A percentile compares a stretch with the other conserved stretches of the same genome.
Evolutionary conservation across 148 eudicot genomes (phyloP).

Genomic region (Silene latifolia): DNA sequence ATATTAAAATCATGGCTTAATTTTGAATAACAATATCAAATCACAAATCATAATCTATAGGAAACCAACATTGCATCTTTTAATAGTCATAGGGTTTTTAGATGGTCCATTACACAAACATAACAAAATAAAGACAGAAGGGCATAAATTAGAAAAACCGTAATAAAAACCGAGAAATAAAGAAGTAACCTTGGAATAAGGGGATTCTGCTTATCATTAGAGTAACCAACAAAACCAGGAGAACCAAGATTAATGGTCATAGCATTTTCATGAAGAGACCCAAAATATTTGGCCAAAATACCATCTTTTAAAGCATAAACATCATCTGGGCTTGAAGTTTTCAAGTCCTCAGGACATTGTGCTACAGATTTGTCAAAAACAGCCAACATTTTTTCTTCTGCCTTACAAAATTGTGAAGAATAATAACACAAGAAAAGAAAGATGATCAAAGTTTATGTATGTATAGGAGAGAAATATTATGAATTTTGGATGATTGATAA

Average conservation of each 20-base stretch:
- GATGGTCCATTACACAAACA: no score
- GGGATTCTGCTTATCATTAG: conserved; percentile 61
- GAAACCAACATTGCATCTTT: no score
- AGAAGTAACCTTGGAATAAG: conserved; percentile 63
- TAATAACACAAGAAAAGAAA: not conserved
- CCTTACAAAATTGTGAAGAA: not conserved
- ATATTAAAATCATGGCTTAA: no score
- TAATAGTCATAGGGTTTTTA: no score
- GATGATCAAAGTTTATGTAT: conserved; percentile 4
- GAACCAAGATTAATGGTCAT: conserved; percentile 60
- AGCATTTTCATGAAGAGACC: conserved; percentile 44
- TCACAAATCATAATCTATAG: no score
- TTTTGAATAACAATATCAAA: no score
- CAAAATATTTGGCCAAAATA: conserved; percentile 50
- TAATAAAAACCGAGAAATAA: not conserved
- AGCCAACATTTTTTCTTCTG: conserved; percentile 52
- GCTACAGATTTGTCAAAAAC: conserved; percentile 79
- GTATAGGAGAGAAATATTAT: not conserved
- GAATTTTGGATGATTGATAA: not conserved
- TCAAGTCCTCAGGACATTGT: conserved; percentile 63
- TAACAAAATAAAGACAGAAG: no score
- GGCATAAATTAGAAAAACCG: not conserved
- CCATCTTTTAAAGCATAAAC: conserved; percentile 64
- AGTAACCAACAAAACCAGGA: conserved; percentile 60
- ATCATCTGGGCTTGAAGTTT: conserved; percentile 39